Conservation (phyloP, 2,329 filamentous ascomycete genomes). For the Penicillium sp. region DNA sequence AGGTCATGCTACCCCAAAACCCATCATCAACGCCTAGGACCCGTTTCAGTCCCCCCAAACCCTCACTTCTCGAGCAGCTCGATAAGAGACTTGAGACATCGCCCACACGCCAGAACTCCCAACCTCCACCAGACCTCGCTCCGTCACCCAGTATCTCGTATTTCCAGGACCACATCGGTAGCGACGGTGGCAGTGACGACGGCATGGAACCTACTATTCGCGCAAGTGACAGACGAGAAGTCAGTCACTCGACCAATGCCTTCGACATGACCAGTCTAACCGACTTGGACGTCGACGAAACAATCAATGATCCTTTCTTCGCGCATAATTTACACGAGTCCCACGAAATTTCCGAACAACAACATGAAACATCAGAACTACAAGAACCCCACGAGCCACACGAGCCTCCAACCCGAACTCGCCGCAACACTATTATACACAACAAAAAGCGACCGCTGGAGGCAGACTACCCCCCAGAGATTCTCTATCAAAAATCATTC, state of each 20-base stretch:
- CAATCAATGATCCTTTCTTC: slow-evolving; percentile 34
- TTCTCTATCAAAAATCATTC: slow-evolving; percentile 50
- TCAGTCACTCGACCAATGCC: slow-evolving; percentile 28
- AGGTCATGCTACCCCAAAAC: slow-evolving; percentile 36
- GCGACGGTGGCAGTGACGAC: slow-evolving; percentile 16
- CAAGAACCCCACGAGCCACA: not conserved
- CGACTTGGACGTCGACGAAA: slow-evolving; percentile 31
- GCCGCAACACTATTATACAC: slow-evolving; percentile 26
- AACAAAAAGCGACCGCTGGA: slow-evolving; percentile 36
- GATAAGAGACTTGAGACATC: slow-evolving; percentile 40
- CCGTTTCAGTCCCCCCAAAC: slow-evolving; percentile 43
- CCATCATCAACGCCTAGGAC: slow-evolving; percentile 39
- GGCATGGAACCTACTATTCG: slow-evolving; percentile 25
- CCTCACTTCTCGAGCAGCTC: slow-evolving; percentile 40
- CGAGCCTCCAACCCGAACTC: slow-evolving; percentile 17
- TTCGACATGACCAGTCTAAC: slow-evolving; percentile 38
- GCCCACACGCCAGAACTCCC: slow-evolving; percentile 35
- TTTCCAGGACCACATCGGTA: slow-evolving; percentile 22
- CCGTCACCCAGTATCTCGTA: slow-evolving; percentile 21
- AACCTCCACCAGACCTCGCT: slow-evolving; percentile 29
- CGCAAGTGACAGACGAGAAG: slow-evolving; percentile 24
- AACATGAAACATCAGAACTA: not conserved
- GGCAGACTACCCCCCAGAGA: slow-evolving; percentile 51
- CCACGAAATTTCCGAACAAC: not conserved
- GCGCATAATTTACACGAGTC: slow-evolving; percentile 18